Percentiles rank a stretch among this genome's conserved stretches.
These are phyloP conservation scores for Prunus mume DNA, from an alignment of 306 rosid genomes.

Conservation along the genomic window DNA sequence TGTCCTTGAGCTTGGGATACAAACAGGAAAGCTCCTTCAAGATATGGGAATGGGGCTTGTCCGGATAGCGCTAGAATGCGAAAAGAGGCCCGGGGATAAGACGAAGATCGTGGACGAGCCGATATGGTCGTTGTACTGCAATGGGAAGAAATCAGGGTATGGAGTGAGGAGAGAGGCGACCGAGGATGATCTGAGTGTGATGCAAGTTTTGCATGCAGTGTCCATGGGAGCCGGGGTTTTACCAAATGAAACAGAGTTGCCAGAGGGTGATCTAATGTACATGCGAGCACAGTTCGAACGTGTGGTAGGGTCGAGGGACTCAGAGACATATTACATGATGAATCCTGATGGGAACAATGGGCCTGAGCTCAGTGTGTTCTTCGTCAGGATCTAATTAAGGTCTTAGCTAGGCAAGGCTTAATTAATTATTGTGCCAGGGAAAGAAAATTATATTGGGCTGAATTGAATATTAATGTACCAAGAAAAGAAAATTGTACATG, in stretches of 20 bases:
- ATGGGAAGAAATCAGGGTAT: conserved; percentile 77
- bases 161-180: conserved; percentile 72
- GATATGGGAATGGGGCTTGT: conserved; percentile 73
- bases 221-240: conserved; percentile 78
- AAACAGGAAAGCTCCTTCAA: conserved; percentile 60
- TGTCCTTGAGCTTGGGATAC: conserved; percentile 63
- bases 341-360: conserved; percentile 72
- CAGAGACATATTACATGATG: conserved; percentile 81
- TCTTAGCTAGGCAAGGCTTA: background rate
- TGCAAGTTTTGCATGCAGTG: conserved; percentile 62
- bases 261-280: conserved; percentile 63
- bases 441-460: background rate
- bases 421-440: background rate
- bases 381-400: conserved; percentile 54
- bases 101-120: conserved; percentile 66
- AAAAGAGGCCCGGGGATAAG: conserved; percentile 45
- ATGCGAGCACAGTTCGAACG: conserved; percentile 75
- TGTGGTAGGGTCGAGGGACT: conserved; percentile 75
- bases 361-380: conserved; percentile 65
- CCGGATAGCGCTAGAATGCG: conserved; percentile 77
- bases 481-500: background rate
- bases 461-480: background rate
- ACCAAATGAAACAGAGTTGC: conserved; percentile 37
- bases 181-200: conserved; percentile 60
- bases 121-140: conserved; percentile 67